phyloP scores from a whole-genome alignment of 192 early-diverging fungal species.

The Backusella luteola region DNA sequence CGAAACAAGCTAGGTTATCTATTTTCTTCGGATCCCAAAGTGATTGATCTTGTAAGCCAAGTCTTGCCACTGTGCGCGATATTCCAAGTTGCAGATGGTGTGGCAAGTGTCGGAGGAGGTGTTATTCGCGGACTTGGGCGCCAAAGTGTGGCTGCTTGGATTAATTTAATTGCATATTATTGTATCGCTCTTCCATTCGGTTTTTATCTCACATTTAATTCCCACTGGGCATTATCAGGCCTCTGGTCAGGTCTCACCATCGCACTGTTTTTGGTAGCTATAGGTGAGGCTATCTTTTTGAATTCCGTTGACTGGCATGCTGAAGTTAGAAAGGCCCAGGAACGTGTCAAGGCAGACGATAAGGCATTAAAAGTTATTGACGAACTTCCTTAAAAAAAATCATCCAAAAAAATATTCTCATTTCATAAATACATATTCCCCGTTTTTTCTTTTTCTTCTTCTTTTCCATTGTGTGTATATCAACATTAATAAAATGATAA shows the following conservation, averaged over 20 bases:
- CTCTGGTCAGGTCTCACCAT: slow-evolving; percentile 51
- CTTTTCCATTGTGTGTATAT: not conserved
- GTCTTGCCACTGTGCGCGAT: slow-evolving; percentile 78
- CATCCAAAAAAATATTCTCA: not conserved
- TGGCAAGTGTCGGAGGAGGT: slow-evolving; percentile 47
- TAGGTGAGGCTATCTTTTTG: slow-evolving; percentile 5
- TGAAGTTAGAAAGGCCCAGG: slow-evolving; percentile 8
- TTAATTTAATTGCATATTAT: slow-evolving; percentile 57
- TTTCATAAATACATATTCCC: slow-evolving; percentile 1
- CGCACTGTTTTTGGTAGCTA: slow-evolving; percentile 25
- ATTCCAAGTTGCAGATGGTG: slow-evolving; percentile 58
- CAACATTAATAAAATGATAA: not conserved
- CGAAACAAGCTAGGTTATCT: slow-evolving; percentile 58
- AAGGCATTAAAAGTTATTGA: not conserved
- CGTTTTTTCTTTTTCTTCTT: not conserved
- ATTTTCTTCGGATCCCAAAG: slow-evolving; percentile 64
- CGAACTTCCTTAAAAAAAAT: not conserved
- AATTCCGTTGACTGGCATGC: slow-evolving; percentile 5
- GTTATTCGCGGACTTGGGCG: slow-evolving; percentile 53
- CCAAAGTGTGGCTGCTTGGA: slow-evolving; percentile 50
- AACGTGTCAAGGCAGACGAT: not conserved
- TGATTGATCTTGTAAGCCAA: slow-evolving; percentile 64
- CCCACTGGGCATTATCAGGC: slow-evolving; percentile 42
- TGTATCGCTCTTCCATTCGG: slow-evolving; percentile 56
- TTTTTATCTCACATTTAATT: slow-evolving; percentile 48